Evolutionary conservation across 1,284 basidiomycete species (phyloP).

Genomic region (Ustilago crameri): DNA sequence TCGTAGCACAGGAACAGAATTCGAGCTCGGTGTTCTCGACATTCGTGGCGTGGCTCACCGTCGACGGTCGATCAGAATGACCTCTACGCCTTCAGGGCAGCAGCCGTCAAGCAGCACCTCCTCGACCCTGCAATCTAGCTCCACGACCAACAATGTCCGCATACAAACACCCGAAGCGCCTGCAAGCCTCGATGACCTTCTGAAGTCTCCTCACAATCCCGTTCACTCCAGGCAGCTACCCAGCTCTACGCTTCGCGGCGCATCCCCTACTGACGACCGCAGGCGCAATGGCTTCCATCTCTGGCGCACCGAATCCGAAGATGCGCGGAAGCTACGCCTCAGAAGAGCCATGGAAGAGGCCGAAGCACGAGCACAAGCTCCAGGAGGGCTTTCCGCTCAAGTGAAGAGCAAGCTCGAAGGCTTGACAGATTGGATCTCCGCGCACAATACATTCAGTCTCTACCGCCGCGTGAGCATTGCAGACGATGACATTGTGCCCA

Average conservation of each 20-base stretch:
- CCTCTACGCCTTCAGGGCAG: conserved; percentile 9
- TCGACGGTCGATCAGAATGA: no score
- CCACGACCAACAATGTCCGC: conserved; percentile 7
- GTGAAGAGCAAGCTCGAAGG: background rate
- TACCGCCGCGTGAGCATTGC: conserved; percentile 8
- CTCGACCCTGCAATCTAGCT: conserved; percentile 10
- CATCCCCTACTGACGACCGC: conserved; percentile 30
- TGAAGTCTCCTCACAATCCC: conserved; percentile 43
- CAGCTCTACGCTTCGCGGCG: conserved; percentile 28
- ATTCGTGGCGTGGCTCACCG: no score
- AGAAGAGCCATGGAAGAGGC: conserved; percentile 21
- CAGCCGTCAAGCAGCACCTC: conserved; percentile 17
- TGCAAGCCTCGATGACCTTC: conserved; percentile 40
- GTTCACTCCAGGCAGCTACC: conserved; percentile 16
- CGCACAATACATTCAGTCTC: conserved; percentile 13
- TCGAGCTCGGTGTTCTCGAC: no score
- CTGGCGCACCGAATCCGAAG: conserved; percentile 54
- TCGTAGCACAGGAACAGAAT: background rate
- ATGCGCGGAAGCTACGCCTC: conserved; percentile 26
- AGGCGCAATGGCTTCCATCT: conserved; percentile 54
- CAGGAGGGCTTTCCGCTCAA: conserved; percentile 2
- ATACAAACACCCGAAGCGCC: conserved; percentile 44
- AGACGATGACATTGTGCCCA: background rate
- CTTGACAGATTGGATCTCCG: background rate
- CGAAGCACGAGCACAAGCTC: conserved; percentile 15